Percentiles rank a stretch among this genome's conserved stretches.
Conservation (phyloP, 2,329 filamentous ascomycete genomes). For the Cadophora luteo-olivacea region DNA sequence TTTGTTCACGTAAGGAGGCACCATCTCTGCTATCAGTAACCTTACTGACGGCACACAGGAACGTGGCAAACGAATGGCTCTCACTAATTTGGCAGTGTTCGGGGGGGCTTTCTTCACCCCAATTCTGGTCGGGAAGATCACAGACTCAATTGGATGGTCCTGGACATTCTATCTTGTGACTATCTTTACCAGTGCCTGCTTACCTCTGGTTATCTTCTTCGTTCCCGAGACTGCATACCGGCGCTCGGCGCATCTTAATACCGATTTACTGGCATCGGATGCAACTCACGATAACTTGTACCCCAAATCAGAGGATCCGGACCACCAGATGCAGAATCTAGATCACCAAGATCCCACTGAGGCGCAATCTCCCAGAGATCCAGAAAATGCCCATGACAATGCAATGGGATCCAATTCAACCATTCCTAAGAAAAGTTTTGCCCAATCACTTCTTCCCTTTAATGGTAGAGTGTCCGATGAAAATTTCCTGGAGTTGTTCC, state of each 20-base stretch:
- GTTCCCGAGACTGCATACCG: constrained; percentile 85
- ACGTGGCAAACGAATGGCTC: constrained; percentile 85
- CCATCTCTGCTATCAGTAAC: not conserved
- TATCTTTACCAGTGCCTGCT: constrained; percentile 76
- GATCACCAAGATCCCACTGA: not conserved
- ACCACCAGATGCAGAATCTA: constrained; percentile 7
- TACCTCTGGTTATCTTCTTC: constrained; percentile 77
- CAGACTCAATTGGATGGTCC: constrained; percentile 75
- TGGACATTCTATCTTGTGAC: constrained; percentile 91
- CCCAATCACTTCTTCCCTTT: constrained; percentile 70
- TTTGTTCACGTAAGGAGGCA: constrained; percentile 75
- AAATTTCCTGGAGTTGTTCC: constrained; percentile 66
- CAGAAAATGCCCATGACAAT: constrained; percentile 18
- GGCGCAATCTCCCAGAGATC: not conserved
- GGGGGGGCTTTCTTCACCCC: constrained; percentile 80
- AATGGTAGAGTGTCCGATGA: constrained; percentile 85
- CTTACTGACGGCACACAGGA: constrained; percentile 52
- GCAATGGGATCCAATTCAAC: constrained; percentile 14
- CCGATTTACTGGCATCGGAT: constrained; percentile 58
- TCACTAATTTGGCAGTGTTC: constrained; percentile 74
- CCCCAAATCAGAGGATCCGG: constrained; percentile 6
- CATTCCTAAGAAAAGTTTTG: constrained; percentile 60
- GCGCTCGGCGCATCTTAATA: constrained; percentile 71
- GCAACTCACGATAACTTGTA: constrained; percentile 24
- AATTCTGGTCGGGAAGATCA: constrained; percentile 89